Conservation (phyloP, 495 filamentous ascomycete species). For the Durotheca rogersii region DNA sequence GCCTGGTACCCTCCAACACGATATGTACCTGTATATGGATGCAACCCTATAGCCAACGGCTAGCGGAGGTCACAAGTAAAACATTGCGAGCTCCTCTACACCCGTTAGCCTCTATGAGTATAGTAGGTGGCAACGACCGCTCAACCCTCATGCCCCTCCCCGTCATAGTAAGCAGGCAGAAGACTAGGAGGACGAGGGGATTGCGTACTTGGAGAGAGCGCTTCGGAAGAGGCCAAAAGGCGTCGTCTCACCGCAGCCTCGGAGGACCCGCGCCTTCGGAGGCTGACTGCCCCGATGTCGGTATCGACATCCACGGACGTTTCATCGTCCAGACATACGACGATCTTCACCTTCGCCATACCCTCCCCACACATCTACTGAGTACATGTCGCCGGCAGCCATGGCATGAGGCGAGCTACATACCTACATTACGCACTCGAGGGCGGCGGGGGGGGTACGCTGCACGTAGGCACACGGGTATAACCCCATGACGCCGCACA, state of each 20-base stretch:
- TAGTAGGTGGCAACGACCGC: constrained; percentile 1
- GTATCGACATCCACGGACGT: background rate
- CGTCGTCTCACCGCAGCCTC: constrained; percentile 1
- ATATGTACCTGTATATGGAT: background rate
- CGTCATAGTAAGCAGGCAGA: constrained; percentile 2
- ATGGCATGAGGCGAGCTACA: too few species aligned
- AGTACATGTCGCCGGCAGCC: too few species aligned
- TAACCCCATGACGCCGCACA: constrained; percentile 8
- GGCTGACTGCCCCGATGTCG: background rate
- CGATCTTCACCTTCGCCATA: constrained; percentile 6
- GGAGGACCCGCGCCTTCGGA: background rate
- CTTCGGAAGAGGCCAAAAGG: background rate
- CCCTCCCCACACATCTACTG: background rate
- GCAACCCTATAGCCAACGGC: background rate
- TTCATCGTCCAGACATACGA: background rate
- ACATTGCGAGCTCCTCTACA: background rate
- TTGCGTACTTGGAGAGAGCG: constrained; percentile 2
- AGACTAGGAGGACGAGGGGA: constrained; percentile 3
- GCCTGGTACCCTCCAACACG: too few species aligned
- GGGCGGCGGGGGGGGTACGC: too few species aligned
- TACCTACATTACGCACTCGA: too few species aligned
- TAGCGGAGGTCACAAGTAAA: background rate
- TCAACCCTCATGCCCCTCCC: background rate
- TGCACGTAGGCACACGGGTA: too few species aligned
- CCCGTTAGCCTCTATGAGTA: constrained; percentile 1